Percentiles rank a stretch among this genome's conserved stretches.
Conservation (phyloP, 805 yeast species). For the Brettanomyces custersianus region DNA sequence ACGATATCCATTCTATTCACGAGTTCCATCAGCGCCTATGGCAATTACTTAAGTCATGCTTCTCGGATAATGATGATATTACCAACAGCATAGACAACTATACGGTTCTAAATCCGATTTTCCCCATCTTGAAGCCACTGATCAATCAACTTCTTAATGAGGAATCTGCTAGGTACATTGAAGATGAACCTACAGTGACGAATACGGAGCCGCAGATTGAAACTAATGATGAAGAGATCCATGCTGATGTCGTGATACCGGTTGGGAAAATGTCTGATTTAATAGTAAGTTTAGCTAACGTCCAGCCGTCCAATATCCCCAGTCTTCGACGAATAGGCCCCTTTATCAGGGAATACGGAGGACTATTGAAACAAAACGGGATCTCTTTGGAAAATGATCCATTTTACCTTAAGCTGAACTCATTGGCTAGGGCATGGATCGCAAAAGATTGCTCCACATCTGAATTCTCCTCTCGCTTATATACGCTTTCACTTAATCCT, state of each 20-base stretch:
- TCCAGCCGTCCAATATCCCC: not conserved
- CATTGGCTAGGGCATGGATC: not conserved
- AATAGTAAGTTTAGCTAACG: not conserved
- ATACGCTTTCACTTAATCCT: not conserved
- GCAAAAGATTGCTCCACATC: not conserved
- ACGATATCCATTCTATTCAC: constrained; percentile 12
- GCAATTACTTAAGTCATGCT: constrained; percentile 12
- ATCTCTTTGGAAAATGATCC: not conserved
- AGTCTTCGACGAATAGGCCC: not conserved
- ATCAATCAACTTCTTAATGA: not conserved
- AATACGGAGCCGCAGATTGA: not conserved
- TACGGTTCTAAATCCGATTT: constrained; percentile 17
- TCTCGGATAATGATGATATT: constrained; percentile 3
- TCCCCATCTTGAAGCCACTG: constrained; percentile 17
- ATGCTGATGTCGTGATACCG: not conserved
- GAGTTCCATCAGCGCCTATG: constrained; percentile 14
- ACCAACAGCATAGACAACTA: constrained; percentile 13
- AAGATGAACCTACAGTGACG: not conserved
- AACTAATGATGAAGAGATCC: not conserved
- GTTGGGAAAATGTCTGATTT: not conserved
- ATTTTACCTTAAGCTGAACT: not conserved
- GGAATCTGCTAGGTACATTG: not conserved
- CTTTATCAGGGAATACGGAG: not conserved
- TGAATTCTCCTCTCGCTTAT: not conserved
- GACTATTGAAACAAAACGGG: not conserved